Base-by-base conservation (phyloP, 2,329 filamentous ascomycete genomes). In the Sporothrix curviconia region DNA sequence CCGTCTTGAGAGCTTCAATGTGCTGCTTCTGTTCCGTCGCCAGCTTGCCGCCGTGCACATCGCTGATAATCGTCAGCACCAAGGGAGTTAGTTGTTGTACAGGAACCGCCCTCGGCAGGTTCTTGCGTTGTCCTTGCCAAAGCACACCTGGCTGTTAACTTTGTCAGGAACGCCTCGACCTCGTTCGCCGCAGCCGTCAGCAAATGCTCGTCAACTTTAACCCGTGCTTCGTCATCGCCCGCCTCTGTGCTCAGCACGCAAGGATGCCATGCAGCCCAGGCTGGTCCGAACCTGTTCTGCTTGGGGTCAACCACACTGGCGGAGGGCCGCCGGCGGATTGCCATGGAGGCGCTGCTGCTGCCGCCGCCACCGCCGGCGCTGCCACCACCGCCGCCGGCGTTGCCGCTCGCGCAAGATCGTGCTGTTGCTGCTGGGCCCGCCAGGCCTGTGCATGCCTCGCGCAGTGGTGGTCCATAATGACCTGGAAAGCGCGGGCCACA, bases 211-310 rank as follows among this genome's bases (percentile, higher is more conserved):
- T 85, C 0, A 86, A n/a, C n/a, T n/a, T n/a, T n/a, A n/a, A n/a
- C 85, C 2, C 97, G 89, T 0, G 94, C 94, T 70, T 99, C 94
- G 64, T 96, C 92, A 64, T 97, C 94, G 2, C 91, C 91, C 0
- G 90, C 90, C 64, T 96, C 92, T n/a, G 84, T 84, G 67, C 90
- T 95, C 43, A 99, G n/a, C n/a, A 79, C 0, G 83, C 77, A 30
- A 97, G 74, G 30, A 97, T 87, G 3, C 90, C 90, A 62, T 96
- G 89, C 50, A 96, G 73, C 51, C n/a, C n/a, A n/a, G 99, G 84
- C 72, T 96, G 92, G 0, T n/a, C 90, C 94, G 67, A 97, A 97
- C n/a, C 91, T 84, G 70, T 99, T 94, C n/a, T n/a, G n/a, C n/a
- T n/a, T n/a, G n/a, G n/a, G n/a, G n/a, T n/a, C n/a, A n/a, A n/a